Evolutionary conservation across 441 rosid genomes (phyloP).

Genomic region (Sinapis alba): DNA sequence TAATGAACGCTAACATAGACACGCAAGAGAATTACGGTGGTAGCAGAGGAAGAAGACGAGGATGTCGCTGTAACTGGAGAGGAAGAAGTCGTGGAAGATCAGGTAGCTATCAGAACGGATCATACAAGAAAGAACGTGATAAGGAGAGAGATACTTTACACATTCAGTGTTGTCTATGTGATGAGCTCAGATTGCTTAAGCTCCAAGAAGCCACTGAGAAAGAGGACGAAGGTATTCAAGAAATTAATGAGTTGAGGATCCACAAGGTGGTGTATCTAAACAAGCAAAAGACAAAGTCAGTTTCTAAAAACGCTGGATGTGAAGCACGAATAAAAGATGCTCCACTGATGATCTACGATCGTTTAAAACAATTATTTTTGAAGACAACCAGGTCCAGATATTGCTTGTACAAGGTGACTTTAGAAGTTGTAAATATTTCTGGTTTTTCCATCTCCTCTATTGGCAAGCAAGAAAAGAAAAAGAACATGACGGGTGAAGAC

Average conservation of each 20-base stretch:
- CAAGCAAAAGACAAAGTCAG: too few species aligned
- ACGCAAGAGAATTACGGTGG: background rate
- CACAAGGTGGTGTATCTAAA: too few species aligned
- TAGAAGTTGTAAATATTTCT: too few species aligned
- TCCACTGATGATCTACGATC: too few species aligned
- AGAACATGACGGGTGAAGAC: slow-evolving; percentile 70
- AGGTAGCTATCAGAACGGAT: background rate
- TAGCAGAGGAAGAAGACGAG: background rate
- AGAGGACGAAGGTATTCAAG: too few species aligned
- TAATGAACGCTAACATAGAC: background rate
- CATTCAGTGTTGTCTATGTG: background rate
- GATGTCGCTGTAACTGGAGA: background rate
- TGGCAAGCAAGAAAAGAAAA: background rate
- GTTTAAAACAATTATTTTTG: too few species aligned
- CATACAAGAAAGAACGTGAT: background rate
- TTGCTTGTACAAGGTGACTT: too few species aligned
- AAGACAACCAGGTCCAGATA: too few species aligned
- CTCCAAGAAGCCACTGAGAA: too few species aligned
- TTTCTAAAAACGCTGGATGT: background rate
- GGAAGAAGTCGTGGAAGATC: background rate
- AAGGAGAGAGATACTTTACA: background rate
- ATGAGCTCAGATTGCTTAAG: background rate
- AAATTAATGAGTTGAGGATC: too few species aligned
- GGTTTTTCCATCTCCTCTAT: too few species aligned
- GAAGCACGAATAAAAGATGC: too few species aligned